Base-by-base conservation (phyloP, 169 alveolate species). In the Cryptosporidium canis region DNA sequence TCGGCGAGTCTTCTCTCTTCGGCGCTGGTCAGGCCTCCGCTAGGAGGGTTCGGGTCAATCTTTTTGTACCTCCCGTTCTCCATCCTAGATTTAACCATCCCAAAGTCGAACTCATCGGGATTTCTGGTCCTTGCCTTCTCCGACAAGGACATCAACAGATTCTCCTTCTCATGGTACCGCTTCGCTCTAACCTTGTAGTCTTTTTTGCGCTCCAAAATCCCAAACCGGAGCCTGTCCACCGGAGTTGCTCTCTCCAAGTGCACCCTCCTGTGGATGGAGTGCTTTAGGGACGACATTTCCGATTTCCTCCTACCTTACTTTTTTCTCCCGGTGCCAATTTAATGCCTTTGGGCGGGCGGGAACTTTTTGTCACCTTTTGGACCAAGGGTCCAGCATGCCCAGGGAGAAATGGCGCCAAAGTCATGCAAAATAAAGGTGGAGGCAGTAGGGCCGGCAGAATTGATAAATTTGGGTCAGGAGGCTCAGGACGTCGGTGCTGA, bases 241-340 rank as follows among this genome's bases (percentile, higher is more conserved):
- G 87, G 87, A 56, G 87, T 77, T 16, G 87, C 87, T 29, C 87
- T 56, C 48, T 77, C 87, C 14, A 77, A 39, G 31, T 77, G 87
- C 58, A 77, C 87, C 29, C 87, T 77, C 37, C 87, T 65, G 35
- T 77, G 87, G 12, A 77, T 45, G 33, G 87, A 77, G 55, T 77
- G 87, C 51, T 77, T 77, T 41, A 77, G 45, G 18, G 87, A 77
- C 9, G 87, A 77, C 87, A 77, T 77, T 56, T 41, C 82, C 61
- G 21, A 43, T 24, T 39, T 41, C 12, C 24, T 16, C 39, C n/a
- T 12, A 21, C 7, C 31, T 29, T 9, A 61, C 47, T 33, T 29
- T 61, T 33, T 61, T 27, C 12, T 11, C 14, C 27, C 29, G 24
- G 29, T 14, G 16, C n/a, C 12, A 33, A 4, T 58, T 7, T 58